Evolutionary conservation across 1,284 basidiomycete species (phyloP).

Genomic region (Rhodotorula sp.): DNA sequence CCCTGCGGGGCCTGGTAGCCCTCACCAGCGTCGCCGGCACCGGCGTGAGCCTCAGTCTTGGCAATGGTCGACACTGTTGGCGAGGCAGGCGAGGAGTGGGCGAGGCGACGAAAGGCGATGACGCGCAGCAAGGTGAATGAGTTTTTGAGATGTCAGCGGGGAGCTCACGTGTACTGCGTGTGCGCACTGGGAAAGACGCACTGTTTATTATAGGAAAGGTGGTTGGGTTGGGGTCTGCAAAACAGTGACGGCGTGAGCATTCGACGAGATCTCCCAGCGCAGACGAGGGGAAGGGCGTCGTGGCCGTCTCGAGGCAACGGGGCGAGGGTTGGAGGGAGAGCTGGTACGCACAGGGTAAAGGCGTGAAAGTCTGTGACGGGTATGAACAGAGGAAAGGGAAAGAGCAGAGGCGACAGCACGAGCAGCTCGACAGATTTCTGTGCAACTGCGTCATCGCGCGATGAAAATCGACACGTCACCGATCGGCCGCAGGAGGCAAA

Average conservation of each 20-base stretch:
- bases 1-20: constrained; percentile 14
- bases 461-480: not conserved
- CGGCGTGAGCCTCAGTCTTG: constrained; percentile 32
- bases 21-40: constrained; percentile 35
- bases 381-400: not conserved
- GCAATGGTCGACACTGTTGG: constrained; percentile 27
- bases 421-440: not conserved
- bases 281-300: too few species aligned
- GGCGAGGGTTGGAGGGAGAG: too few species aligned
- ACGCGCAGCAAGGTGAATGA: not conserved
- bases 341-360: not conserved
- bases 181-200: too few species aligned
- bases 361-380: not conserved
- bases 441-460: not conserved
- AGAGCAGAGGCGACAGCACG: not conserved
- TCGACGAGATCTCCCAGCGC: too few species aligned
- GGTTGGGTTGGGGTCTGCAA: not conserved
- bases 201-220: too few species aligned
- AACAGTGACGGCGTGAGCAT: not conserved
- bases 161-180: too few species aligned
- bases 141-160: not conserved
- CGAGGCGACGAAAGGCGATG: not conserved
- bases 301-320: too few species aligned
- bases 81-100: not conserved
- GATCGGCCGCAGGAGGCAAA: not conserved